Evolutionary conservation across 805 yeast species (phyloP).

Genomic region (Wickerhamiella azymoides): DNA sequence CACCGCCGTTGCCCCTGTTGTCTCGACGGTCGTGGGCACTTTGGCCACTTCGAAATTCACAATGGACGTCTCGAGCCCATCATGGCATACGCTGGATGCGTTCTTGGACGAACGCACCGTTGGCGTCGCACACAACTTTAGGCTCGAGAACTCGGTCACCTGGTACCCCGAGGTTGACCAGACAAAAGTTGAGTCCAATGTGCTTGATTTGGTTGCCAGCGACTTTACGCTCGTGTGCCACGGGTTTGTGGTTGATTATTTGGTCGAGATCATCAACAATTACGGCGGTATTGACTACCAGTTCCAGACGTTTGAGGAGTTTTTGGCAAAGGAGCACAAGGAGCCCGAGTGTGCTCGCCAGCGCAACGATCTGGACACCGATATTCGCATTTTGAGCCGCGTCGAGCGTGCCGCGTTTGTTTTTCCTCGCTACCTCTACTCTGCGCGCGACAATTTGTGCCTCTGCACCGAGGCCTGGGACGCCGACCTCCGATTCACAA

Average conservation of each 20-base stretch:
- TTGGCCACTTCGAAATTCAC: constrained; percentile 40
- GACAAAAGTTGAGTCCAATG: constrained; percentile 37
- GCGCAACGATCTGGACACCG: constrained; percentile 48
- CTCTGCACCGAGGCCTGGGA: constrained; percentile 52
- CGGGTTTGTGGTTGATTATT: constrained; percentile 65
- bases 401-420: constrained; percentile 58
- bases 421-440: constrained; percentile 61
- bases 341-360: constrained; percentile 8
- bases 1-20: constrained; percentile 25
- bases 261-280: constrained; percentile 67
- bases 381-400: constrained; percentile 57
- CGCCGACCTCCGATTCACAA: constrained; percentile 73
- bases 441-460: constrained; percentile 45
- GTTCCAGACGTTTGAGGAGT: constrained; percentile 80
- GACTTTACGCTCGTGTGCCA: constrained; percentile 56
- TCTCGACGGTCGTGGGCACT: constrained; percentile 15
- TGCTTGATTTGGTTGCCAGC: constrained; percentile 50
- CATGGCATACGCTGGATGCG: constrained; percentile 78
- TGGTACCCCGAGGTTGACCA: constrained; percentile 30
- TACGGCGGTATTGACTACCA: constrained; percentile 80
- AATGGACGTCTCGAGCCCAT: constrained; percentile 60
- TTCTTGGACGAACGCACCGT: constrained; percentile 49
- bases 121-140: constrained; percentile 55
- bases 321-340: constrained; percentile 27
- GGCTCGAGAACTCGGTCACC: constrained; percentile 51